Conservation (phyloP, 225 moss, liverwort and hornwort genomes). For the Polytrichum formosum region DNA sequence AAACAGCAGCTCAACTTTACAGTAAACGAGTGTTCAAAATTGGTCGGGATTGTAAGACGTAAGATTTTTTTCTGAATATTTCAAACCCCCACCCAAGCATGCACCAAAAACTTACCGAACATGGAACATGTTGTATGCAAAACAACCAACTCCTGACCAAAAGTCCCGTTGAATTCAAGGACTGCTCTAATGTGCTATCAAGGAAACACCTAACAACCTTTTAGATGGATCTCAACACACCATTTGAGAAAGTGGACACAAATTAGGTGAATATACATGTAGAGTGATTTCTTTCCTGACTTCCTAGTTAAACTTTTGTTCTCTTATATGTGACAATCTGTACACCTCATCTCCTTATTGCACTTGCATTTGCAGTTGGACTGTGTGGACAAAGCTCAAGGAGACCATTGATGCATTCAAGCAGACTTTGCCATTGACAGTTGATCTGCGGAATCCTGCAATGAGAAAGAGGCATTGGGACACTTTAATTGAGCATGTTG, state of each 20-base stretch:
- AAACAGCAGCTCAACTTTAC: slow-evolving; percentile 61
- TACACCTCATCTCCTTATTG: not conserved
- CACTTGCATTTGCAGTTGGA: slow-evolving; percentile 37
- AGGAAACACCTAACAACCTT: no score
- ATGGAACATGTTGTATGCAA: no score
- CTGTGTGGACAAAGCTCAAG: slow-evolving; percentile 63
- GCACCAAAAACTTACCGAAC: no score
- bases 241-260: no score
- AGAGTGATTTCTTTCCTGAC: no score
- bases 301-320: no score
- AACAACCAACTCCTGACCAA: no score
- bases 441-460: slow-evolving; percentile 66
- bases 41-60: slow-evolving; percentile 74
- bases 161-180: no score
- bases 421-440: slow-evolving; percentile 66
- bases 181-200: no score
- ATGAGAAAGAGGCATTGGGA: slow-evolving; percentile 69
- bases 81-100: no score
- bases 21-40: slow-evolving; percentile 79
- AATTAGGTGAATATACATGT: no score
- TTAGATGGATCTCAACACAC: no score
- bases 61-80: slow-evolving; percentile 6
- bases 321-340: not conserved
- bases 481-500: slow-evolving; percentile 63
- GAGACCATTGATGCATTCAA: slow-evolving; percentile 73